A percentile compares a stretch with the other conserved stretches of the same genome.
These are phyloP conservation scores for Elaeagnus macrophylla DNA, from an alignment of 306 rosid species.

Conservation along the genomic window DNA sequence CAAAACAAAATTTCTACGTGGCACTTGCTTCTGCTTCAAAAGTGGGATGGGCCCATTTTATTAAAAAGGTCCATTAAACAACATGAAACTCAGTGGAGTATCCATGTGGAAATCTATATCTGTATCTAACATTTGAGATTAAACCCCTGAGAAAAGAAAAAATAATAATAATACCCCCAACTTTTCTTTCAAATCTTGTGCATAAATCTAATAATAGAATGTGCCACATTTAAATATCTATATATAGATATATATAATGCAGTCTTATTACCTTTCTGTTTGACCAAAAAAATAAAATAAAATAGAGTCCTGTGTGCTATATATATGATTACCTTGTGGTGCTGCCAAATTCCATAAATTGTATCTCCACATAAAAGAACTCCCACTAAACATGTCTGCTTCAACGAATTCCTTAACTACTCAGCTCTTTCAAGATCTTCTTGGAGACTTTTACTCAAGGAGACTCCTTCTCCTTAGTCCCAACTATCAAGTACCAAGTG, in stretches of 20 bases:
- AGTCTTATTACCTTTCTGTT: too few relatives aligned
- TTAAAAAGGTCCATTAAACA: constrained; percentile 34
- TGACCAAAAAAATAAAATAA: too few relatives aligned
- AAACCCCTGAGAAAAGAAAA: background rate
- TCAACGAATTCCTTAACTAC: constrained; percentile 26
- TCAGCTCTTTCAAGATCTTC: constrained; percentile 24
- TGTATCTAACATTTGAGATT: background rate
- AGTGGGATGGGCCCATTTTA: constrained; percentile 42
- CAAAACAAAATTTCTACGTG: constrained; percentile 17
- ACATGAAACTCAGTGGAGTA: constrained; percentile 39
- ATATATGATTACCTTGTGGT: background rate
- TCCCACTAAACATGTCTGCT: constrained; percentile 34
- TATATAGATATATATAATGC: too few relatives aligned
- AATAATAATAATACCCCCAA: background rate
- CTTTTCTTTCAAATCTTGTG: background rate
- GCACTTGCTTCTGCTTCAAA: constrained; percentile 20
- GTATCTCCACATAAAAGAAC: background rate
- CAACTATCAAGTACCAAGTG: constrained; percentile 23
- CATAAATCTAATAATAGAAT: too few relatives aligned
- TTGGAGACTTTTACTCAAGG: constrained; percentile 44
- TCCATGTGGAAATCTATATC: constrained; percentile 34
- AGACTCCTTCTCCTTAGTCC: constrained; percentile 48
- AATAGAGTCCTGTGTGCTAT: too few relatives aligned
- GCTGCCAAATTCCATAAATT: constrained; percentile 14
- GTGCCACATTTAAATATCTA: too few relatives aligned